Evolutionary conservation across 2,329 filamentous ascomycete species (phyloP).

Genomic region (Monosporascus sp.): DNA sequence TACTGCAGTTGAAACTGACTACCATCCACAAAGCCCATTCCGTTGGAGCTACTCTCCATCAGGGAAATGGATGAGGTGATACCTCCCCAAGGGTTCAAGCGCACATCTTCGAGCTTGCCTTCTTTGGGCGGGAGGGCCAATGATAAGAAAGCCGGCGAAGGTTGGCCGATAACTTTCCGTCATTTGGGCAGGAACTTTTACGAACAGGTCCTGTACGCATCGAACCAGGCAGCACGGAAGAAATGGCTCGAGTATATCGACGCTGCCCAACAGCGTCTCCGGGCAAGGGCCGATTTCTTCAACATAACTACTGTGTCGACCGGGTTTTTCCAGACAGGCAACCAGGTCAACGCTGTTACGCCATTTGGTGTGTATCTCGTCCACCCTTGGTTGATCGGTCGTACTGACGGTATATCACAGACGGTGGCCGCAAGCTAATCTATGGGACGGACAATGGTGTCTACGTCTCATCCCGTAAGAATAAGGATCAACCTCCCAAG

Average conservation of each 20-base stretch:
- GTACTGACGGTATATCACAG: constrained; percentile 37
- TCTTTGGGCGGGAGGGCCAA: constrained; percentile 37
- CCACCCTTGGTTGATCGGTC: background rate
- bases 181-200: constrained; percentile 95
- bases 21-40: constrained; percentile 62
- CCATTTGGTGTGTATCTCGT: constrained; percentile 66
- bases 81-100: constrained; percentile 73
- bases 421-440: constrained; percentile 90
- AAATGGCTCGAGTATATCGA: constrained; percentile 98
- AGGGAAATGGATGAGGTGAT: constrained; percentile 97
- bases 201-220: constrained; percentile 82
- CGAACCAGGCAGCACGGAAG: constrained; percentile 77
- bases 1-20: constrained; percentile 1
- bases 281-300: constrained; percentile 87
- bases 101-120: constrained; percentile 76
- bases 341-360: constrained; percentile 90
- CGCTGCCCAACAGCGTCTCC: constrained; percentile 77
- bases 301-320: constrained; percentile 60
- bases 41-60: constrained; percentile 86
- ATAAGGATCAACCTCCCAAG: constrained; percentile 74
- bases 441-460: constrained; percentile 93
- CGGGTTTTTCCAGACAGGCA: constrained; percentile 57
- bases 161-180: constrained; percentile 92
- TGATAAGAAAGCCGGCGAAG: constrained; percentile 61
- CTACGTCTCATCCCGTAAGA: constrained; percentile 85